phyloP scores from a whole-genome alignment of 2,329 filamentous ascomycete genomes.

The Lanzia echinophila region DNA sequence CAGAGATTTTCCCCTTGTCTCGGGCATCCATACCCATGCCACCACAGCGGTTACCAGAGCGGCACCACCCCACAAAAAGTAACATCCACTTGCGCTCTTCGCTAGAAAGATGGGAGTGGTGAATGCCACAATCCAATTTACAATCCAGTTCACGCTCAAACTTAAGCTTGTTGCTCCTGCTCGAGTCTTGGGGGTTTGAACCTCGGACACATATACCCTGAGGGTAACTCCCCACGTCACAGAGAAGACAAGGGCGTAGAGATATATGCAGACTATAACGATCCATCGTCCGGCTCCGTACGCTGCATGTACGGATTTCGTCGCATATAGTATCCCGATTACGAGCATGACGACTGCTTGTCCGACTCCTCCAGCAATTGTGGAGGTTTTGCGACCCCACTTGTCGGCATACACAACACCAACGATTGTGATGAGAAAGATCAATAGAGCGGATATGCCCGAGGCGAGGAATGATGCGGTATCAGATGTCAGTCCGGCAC shows the following conservation, averaged over 20 bases:
- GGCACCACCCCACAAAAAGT: constrained; percentile 34
- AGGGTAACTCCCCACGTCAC: constrained; percentile 48
- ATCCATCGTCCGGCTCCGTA: constrained; percentile 41
- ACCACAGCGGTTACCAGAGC: constrained; percentile 24
- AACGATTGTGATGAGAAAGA: constrained; percentile 50
- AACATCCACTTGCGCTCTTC: constrained; percentile 20
- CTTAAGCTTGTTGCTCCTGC: constrained; percentile 48
- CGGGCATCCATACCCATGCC: constrained; percentile 27
- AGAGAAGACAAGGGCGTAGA: constrained; percentile 42
- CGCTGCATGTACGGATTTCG: constrained; percentile 35
- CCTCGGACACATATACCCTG: constrained; percentile 52
- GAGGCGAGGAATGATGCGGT: constrained; percentile 54
- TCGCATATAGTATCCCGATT: constrained; percentile 48
- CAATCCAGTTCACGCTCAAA: constrained; percentile 39
- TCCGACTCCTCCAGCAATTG: constrained; percentile 46
- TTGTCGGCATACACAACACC: constrained; percentile 49
- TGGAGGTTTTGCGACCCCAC: constrained; percentile 49
- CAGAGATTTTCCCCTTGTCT: constrained; percentile 21
- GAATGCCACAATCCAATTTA: constrained; percentile 29
- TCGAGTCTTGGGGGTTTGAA: constrained; percentile 48
- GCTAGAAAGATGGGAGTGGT: constrained; percentile 30
- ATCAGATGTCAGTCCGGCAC: constrained; percentile 49
- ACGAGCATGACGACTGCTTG: constrained; percentile 46
- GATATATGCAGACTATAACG: constrained; percentile 43
- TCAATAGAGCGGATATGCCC: constrained; percentile 52